phyloP scores from a whole-genome alignment of 805 yeast genomes.

The Saccharomycodes ludwigii region DNA sequence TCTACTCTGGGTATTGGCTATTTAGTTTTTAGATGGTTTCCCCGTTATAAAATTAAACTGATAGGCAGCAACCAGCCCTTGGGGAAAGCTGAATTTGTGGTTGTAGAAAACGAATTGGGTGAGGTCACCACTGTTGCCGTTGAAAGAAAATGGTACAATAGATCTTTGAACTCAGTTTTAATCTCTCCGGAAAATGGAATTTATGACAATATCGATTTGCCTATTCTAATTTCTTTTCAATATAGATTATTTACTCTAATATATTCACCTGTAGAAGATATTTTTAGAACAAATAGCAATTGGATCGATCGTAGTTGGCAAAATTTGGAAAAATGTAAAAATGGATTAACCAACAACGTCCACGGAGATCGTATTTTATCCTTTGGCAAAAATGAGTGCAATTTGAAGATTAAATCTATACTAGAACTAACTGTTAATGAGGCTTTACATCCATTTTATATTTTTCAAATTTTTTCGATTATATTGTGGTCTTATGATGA shows the following conservation, averaged over 20 bases:
- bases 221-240: conserved; percentile 55
- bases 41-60: conserved; percentile 54
- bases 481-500: conserved; percentile 86
- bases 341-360: conserved; percentile 58
- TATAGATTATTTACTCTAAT: conserved; percentile 76
- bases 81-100: conserved; percentile 85
- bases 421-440: conserved; percentile 65
- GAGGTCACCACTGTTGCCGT: conserved; percentile 56
- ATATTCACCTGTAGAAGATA: conserved; percentile 79
- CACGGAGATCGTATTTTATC: conserved; percentile 59
- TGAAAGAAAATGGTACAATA: conserved; percentile 48
- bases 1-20: conserved; percentile 62
- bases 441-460: conserved; percentile 87
- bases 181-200: conserved; percentile 12
- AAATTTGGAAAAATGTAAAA: conserved; percentile 36
- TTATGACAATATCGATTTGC: conserved; percentile 34
- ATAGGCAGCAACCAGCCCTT: conserved; percentile 57
- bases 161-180: conserved; percentile 60
- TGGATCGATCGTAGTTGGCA: conserved; percentile 85
- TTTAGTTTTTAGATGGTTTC: conserved; percentile 74
- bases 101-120: conserved; percentile 88
- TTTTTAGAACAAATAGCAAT: conserved; percentile 68
- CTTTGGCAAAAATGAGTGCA: conserved; percentile 68
- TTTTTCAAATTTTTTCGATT: conserved; percentile 88
- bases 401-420: conserved; percentile 61